These are phyloP conservation scores for Chaetomium sp. DNA, from an alignment of 2,329 filamentous ascomycete genomes.

Conservation along the genomic window DNA sequence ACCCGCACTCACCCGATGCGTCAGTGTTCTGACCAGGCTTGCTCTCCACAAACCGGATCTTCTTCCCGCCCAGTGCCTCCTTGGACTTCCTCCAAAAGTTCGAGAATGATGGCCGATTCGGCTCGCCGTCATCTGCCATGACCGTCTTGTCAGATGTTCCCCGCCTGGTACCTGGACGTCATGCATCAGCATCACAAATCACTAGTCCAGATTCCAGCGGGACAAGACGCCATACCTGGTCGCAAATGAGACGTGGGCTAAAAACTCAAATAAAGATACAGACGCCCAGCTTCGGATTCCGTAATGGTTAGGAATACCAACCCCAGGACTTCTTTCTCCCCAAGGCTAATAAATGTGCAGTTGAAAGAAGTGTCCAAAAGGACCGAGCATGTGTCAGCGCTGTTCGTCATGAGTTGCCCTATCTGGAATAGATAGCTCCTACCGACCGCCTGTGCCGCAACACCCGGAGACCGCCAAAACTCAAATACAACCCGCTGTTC, in stretches of 20 bases:
- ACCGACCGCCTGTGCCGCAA: not conserved
- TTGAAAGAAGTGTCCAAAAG: not conserved
- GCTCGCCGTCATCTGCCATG: slow-evolving; percentile 21
- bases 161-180: not conserved
- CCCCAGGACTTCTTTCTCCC: not conserved
- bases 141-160: not conserved
- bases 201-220: not conserved
- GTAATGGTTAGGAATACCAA: not conserved
- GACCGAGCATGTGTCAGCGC: not conserved
- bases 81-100: slow-evolving; percentile 51
- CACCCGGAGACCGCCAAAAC: not conserved
- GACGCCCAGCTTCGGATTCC: not conserved
- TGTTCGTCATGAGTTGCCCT: not conserved
- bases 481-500: not conserved
- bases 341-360: not conserved
- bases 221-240: not conserved
- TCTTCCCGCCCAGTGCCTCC: slow-evolving; percentile 40
- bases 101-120: slow-evolving; percentile 49
- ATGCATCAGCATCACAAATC: slow-evolving; percentile 1
- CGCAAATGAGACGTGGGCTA: not conserved
- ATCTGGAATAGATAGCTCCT: not conserved
- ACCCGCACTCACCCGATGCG: slow-evolving; percentile 7
- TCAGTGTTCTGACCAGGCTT: slow-evolving; percentile 22
- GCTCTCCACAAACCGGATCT: slow-evolving; percentile 42
- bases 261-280: not conserved